These are phyloP conservation scores for Posidonia oceanica DNA, from an alignment of 116 monocot species.

Conservation along the genomic window DNA sequence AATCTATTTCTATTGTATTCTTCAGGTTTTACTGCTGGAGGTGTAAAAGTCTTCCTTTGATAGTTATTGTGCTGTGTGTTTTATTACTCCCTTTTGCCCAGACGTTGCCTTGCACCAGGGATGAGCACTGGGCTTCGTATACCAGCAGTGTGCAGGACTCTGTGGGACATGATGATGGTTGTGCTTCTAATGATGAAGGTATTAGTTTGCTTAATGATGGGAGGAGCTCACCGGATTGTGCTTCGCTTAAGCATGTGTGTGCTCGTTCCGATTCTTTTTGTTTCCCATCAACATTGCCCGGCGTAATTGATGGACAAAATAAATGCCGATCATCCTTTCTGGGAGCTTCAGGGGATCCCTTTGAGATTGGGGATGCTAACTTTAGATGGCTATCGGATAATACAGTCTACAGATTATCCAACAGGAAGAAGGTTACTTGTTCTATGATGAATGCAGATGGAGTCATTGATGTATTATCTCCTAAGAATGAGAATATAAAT, in stretches of 20 bases:
- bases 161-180: slow-evolving; percentile 1
- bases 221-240: slow-evolving; percentile 14
- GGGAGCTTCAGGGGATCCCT: slow-evolving; percentile 1
- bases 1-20: background rate
- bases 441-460: slow-evolving; percentile 14
- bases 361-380: background rate
- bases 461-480: background rate
- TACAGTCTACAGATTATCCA: slow-evolving; percentile 10
- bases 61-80: background rate
- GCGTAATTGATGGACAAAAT: slow-evolving; percentile 18
- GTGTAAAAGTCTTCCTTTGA: background rate
- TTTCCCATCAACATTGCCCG: slow-evolving; percentile 32
- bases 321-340: background rate
- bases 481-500: slow-evolving; percentile 1
- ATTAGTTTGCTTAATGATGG: background rate
- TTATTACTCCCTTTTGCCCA: slow-evolving; percentile 2
- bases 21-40: slow-evolving; percentile 6
- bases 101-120: background rate
- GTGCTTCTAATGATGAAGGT: slow-evolving; percentile 2
- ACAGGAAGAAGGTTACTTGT: slow-evolving; percentile 29
- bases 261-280: slow-evolving; percentile 28
- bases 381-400: slow-evolving; percentile 1
- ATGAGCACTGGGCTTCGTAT: slow-evolving; percentile 8
- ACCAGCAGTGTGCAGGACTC: slow-evolving; percentile 2
- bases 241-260: slow-evolving; percentile 19